A percentile compares a stretch with the other conserved stretches of the same genome.
Evolutionary conservation across 441 rosid genomes (phyloP).

Genomic region (Adansonia madagascariensis): DNA sequence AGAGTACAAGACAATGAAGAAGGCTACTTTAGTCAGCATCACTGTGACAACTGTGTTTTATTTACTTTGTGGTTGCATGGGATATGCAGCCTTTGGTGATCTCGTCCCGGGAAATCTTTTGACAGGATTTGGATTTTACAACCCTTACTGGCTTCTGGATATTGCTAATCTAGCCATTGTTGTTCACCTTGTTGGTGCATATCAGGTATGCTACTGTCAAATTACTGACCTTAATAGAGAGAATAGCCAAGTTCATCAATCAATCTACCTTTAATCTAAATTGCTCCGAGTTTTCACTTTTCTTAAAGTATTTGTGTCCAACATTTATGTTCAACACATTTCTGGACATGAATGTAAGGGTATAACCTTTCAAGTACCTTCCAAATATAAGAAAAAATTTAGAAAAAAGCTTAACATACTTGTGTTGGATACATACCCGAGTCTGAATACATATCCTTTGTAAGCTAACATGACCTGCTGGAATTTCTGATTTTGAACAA

Average conservation of each 20-base stretch:
- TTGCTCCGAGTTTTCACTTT: too few relatives aligned
- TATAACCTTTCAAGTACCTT: too few relatives aligned
- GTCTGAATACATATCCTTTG: too few relatives aligned
- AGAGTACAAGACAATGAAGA: constrained; percentile 67
- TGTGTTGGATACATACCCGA: too few relatives aligned
- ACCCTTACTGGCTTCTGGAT: constrained; percentile 20
- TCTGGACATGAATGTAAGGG: too few relatives aligned
- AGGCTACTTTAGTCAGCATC: constrained; percentile 54
- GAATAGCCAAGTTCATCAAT: constrained; percentile 1
- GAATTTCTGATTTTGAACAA: not conserved
- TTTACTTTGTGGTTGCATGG: constrained; percentile 64
- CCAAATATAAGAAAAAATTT: too few relatives aligned
- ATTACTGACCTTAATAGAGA: not conserved
- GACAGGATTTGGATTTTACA: constrained; percentile 23
- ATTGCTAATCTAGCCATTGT: constrained; percentile 26
- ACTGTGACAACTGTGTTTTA: constrained; percentile 56
- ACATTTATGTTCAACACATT: too few relatives aligned
- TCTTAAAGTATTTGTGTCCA: too few relatives aligned
- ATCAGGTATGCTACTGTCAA: constrained; percentile 34
- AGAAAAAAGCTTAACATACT: too few relatives aligned
- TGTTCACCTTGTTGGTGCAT: constrained; percentile 36
- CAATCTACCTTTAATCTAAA: not conserved
- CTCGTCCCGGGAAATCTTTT: constrained; percentile 30
- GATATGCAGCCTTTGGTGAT: constrained; percentile 70
- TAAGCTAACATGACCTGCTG: not conserved